Percentiles rank a stretch among this genome's conserved stretches.
phyloP scores from a whole-genome alignment of 208 protist species.

The Crithidia mellificae region DNA sequence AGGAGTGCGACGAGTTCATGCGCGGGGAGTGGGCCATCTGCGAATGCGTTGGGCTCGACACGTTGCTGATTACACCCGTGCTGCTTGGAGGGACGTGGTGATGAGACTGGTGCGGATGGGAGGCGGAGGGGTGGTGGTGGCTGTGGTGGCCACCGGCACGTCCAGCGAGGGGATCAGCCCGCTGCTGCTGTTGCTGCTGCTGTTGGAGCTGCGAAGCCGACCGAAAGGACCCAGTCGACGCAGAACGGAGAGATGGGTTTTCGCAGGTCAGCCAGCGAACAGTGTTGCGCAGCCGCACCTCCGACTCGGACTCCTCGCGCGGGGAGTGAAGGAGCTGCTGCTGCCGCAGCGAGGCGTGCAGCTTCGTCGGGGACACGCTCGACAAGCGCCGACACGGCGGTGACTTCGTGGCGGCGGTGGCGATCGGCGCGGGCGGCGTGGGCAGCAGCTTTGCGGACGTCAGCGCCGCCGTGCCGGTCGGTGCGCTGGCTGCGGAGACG shows the following conservation, averaged over 20 bases:
- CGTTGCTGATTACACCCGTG: too few species aligned
- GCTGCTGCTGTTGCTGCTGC: not conserved
- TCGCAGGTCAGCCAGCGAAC: not conserved
- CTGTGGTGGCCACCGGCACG: not conserved
- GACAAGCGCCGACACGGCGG: too few species aligned
- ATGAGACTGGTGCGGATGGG: too few species aligned
- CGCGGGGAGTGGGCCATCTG: slow-evolving; percentile 1
- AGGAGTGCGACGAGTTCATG: not conserved
- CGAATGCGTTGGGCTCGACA: not conserved
- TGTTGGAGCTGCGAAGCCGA: slow-evolving; percentile 3
- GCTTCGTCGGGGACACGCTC: not conserved
- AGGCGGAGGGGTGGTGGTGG: too few species aligned
- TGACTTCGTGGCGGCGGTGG: not conserved
- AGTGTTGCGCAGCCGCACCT: slow-evolving; percentile 1
- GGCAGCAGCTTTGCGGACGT: not conserved
- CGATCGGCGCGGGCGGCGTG: not conserved
- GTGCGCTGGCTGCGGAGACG: not conserved
- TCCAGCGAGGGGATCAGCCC: not conserved
- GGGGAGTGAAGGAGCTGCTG: too few species aligned
- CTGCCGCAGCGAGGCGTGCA: not conserved
- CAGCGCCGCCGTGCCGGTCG: not conserved
- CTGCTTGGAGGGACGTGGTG: not conserved
- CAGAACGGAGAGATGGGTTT: slow-evolving; percentile 3
- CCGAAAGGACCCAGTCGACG: slow-evolving; percentile 7
- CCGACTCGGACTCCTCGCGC: slow-evolving; percentile 3